Evolutionary conservation across 1,139 yeast species (phyloP), one percentile per base, ranked within the genome.

Genomic region (Citeromyces siamensis): DNA sequence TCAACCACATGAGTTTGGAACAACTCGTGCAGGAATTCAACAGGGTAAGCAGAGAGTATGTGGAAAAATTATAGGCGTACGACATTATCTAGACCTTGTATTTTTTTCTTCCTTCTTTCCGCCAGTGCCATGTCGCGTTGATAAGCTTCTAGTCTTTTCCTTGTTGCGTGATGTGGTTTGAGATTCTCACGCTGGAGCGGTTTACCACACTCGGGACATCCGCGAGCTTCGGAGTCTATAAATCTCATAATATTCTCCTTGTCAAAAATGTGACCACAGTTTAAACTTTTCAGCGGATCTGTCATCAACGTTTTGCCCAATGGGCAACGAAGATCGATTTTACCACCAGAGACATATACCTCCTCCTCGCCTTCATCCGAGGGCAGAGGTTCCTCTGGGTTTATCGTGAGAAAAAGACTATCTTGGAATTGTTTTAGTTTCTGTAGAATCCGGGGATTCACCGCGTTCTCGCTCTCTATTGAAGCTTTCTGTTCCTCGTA

Each of bases 251-350:
- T 59, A 21, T 71, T 64, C 5, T 49, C 56, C 36, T 59, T 56
- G 43, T 80, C 88, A 48, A 66, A 79, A 0, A 72, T 71, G 53
- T 81, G 93, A 1, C 61, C 60, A 53, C 93, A 81, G 31, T 48
- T 53, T 23, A 48, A 55, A 4, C 80, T 71, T 19, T 59, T 64
- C 46, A 71, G 60, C 1, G 93, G 90, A 3, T 56, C 55, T 20
- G 51, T 58, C 50, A 69, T 77, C 31, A 58, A 53, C 40, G 65
- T 60, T 42, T 69, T 53, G 0, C 85, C 71, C 9, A 80, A 60
- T 0, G 90, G 88, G 51, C 85, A 84, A 31, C 62, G 65, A 38
- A 81, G 52, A 33, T 76, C 72, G 14, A 81, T 60, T 37, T 60
- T 70, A 28, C 90, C 90, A 37, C 90, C 93, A 3, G 71, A 71